Evolutionary conservation across 345 rosid genomes (phyloP), one percentile per base, ranked within the genome.

Genomic region (Syzygium aromaticum): DNA sequence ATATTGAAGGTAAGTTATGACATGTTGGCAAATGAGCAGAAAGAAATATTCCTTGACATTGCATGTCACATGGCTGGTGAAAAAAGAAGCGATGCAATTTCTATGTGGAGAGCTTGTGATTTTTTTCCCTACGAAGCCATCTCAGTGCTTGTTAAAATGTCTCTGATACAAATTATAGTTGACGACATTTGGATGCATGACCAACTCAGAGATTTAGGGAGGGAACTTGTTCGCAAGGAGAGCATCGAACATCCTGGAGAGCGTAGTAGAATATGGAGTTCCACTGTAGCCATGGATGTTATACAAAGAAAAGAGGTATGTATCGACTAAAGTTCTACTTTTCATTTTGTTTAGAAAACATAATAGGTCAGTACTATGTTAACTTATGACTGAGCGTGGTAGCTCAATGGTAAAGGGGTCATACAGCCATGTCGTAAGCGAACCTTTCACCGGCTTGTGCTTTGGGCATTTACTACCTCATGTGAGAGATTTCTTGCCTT

Each of bases 1-100:
- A 61, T 28, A 49, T 33, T 87, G 86, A 83, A 19, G 88, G 52
- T 84, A 28, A 87, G 86, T 63, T 87, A 25, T 52, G 85, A 87
- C 19, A 59, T 52, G 23, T 83, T 87, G 49, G 49, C 17, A 7
- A 12, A 11, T 46, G 57, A 87, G 4, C 2, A 87, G 25, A 61
- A 59, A 84, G 57, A 84, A 28, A 84, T 5, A 49, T 87, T 87
- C 3, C 86, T 87, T 51, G 88, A 87, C 30, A 51, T 87, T 23
- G 88, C 85, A 40, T 87, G 85, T 5, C 51, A 56, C 17, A 82
- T 87, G 54, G 43, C 25, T 5, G 7, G 67, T 0, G 19, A 67
- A 25, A 59, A 38, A 49, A 54, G 22, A 33, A 38, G 61, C 3
- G 28, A 67, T 16, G 84, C 56, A 17, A 73, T 11, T 16, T 40